Conservation (phyloP, 331 rosid genomes). For the Rosa hybrid region DNA sequence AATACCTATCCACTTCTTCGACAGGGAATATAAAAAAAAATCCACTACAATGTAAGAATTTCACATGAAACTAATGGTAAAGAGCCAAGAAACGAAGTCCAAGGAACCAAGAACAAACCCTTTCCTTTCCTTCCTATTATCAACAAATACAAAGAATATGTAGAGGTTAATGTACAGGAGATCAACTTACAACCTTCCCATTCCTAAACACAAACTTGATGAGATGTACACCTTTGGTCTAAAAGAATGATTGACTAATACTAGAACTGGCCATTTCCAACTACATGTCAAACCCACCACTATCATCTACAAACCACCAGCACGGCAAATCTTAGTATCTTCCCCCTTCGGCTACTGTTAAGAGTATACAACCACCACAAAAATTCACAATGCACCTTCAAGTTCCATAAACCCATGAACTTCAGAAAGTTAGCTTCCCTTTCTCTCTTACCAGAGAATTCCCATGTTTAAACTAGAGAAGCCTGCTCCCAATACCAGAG, state of each 20-base stretch:
- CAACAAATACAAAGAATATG: conserved; percentile 37
- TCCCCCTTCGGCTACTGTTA: conserved; percentile 14
- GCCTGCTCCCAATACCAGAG: conserved; percentile 1
- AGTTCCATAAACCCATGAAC: conserved; percentile 20
- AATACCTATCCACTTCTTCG: too few species aligned
- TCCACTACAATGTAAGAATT: too few species aligned
- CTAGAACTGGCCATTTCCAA: conserved; percentile 14
- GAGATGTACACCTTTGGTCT: conserved; percentile 29
- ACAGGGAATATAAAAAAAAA: too few species aligned
- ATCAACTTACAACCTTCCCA: conserved; percentile 10
- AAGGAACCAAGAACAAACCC: background rate
- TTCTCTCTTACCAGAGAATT: background rate
- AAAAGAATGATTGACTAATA: conserved; percentile 33
- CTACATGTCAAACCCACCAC: conserved; percentile 34
- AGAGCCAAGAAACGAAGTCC: background rate
- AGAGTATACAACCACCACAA: conserved; percentile 24
- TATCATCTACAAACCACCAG: conserved; percentile 29
- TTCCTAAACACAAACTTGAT: conserved; percentile 21
- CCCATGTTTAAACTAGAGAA: background rate
- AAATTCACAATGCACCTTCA: conserved; percentile 15
- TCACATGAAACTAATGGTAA: background rate
- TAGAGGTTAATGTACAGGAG: conserved; percentile 28
- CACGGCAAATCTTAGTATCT: conserved; percentile 1
- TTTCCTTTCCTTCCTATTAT: conserved; percentile 12
- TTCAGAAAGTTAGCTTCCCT: conserved; percentile 6